Conservation (phyloP, 495 filamentous ascomycete species). For the Hypoxylon lenormandii region DNA sequence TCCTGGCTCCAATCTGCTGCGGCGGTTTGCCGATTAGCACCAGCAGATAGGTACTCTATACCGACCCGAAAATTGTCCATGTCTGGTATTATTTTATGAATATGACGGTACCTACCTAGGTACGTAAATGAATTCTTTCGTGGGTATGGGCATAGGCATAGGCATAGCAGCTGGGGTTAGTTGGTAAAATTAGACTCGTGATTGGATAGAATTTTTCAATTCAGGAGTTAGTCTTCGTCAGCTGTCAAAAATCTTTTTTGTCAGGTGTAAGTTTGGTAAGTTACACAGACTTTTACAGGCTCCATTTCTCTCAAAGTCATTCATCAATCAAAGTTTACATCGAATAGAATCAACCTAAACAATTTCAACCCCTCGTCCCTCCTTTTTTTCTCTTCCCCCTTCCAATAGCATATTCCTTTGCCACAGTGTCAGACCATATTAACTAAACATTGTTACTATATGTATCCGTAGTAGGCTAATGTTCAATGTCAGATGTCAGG, state of each 20-base stretch:
- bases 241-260: slow-evolving; percentile 9
- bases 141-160: background rate
- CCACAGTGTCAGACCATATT: no score
- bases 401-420: no score
- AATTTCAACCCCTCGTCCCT: no score
- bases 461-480: no score
- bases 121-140: background rate
- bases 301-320: background rate
- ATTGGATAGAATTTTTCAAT: slow-evolving; percentile 31
- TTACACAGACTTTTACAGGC: background rate
- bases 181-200: slow-evolving; percentile 33
- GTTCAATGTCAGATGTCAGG: background rate
- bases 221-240: slow-evolving; percentile 34
- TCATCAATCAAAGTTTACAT: no score
- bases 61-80: slow-evolving; percentile 37
- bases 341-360: no score
- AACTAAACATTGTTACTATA: no score
- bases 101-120: no score
- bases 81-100: slow-evolving; percentile 5
- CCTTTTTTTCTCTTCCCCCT: no score
- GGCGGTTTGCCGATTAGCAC: slow-evolving; percentile 88
- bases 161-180: slow-evolving; percentile 1
- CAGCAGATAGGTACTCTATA: slow-evolving; percentile 78
- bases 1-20: slow-evolving; percentile 88
- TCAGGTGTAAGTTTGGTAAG: slow-evolving; percentile 1